Conservation (phyloP, 441 rosid species). For the Geranium incanum region DNA sequence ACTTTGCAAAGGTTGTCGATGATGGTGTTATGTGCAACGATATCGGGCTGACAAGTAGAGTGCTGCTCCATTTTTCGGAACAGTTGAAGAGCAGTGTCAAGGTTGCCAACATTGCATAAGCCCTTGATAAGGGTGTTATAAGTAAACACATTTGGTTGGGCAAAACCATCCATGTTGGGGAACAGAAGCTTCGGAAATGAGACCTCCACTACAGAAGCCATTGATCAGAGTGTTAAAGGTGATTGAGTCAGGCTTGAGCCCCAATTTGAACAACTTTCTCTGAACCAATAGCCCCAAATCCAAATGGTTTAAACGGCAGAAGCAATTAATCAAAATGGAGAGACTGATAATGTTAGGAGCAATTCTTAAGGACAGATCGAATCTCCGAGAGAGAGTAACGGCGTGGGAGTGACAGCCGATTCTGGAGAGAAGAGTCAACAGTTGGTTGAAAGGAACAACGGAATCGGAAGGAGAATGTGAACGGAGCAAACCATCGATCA, state of each 20-base stretch:
- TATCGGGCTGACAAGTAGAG: constrained; percentile 15
- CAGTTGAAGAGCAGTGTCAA: constrained; percentile 19
- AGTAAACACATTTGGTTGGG: constrained; percentile 10
- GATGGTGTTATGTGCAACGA: constrained; percentile 17
- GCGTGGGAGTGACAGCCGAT: too few relatives aligned
- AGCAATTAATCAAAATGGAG: not conserved
- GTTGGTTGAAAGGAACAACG: too few relatives aligned
- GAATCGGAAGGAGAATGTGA: too few relatives aligned
- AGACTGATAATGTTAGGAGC: not conserved
- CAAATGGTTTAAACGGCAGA: not conserved
- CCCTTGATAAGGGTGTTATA: constrained; percentile 22
- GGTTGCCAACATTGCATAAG: constrained; percentile 17
- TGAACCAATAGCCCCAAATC: constrained; percentile 1
- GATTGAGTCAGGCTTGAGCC: not conserved
- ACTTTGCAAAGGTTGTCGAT: constrained; percentile 26
- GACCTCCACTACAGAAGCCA: constrained; percentile 22
- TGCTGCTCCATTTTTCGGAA: constrained; percentile 24
- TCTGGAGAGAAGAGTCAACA: too few relatives aligned
- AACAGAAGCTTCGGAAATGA: not conserved
- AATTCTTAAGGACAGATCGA: not conserved
- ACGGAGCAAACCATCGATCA: too few relatives aligned
- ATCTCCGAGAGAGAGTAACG: too few relatives aligned
- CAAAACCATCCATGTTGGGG: not conserved
- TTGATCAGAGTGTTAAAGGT: constrained; percentile 15
- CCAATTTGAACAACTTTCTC: not conserved